These are phyloP conservation scores for Komagataella populi DNA, from an alignment of 805 yeast species.

Conservation along the genomic window DNA sequence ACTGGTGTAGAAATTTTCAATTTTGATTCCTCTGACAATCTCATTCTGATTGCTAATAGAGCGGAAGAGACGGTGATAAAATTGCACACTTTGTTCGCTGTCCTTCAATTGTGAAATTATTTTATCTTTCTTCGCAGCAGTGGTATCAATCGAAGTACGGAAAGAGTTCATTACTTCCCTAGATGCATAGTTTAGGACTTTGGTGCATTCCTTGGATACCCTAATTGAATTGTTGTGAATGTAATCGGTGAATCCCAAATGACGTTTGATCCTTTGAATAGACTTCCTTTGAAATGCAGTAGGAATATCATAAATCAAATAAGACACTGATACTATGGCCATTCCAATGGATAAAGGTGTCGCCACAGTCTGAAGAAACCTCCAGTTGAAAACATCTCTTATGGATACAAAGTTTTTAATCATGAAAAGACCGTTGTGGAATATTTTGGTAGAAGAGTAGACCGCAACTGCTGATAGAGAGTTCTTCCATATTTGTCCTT, in stretches of 20 bases:
- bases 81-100: conserved; percentile 40
- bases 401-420: conserved; percentile 20
- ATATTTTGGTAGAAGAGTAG: conserved; percentile 5
- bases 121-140: conserved; percentile 42
- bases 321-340: conserved; percentile 40
- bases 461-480: conserved; percentile 16
- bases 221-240: conserved; percentile 67
- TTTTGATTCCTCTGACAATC: conserved; percentile 22
- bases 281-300: conserved; percentile 78
- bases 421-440: conserved; percentile 8
- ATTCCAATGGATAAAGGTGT: conserved; percentile 39
- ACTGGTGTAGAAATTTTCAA: conserved; percentile 23
- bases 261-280: conserved; percentile 53
- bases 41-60: conserved; percentile 27
- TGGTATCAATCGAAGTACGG: conserved; percentile 52
- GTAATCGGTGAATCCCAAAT: conserved; percentile 58
- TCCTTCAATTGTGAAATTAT: conserved; percentile 35
- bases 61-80: conserved; percentile 35
- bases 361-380: conserved; percentile 30
- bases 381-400: conserved; percentile 22
- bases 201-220: conserved; percentile 68
- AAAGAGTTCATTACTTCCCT: conserved; percentile 66
- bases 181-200: conserved; percentile 69
- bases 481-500: conserved; percentile 13
- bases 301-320: conserved; percentile 70